Conservation (phyloP, 768 basidiomycete species). For the Phallus indusiatus region DNA sequence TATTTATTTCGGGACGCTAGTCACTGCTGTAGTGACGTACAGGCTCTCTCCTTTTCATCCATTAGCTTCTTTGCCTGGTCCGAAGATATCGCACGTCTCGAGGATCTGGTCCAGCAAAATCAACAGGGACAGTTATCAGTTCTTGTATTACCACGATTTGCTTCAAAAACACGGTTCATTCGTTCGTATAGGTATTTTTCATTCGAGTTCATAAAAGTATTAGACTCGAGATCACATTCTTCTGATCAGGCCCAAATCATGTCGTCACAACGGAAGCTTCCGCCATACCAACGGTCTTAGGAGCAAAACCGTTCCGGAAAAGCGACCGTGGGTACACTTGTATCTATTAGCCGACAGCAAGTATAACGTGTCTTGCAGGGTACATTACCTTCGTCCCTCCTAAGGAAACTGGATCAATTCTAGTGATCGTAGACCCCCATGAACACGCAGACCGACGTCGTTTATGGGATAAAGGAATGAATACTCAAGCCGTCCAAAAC, state of each 20-base stretch:
- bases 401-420: neutral
- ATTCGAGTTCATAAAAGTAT: neutral
- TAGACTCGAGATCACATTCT: neutral
- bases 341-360: neutral
- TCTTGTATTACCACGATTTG: slow-evolving; percentile 33
- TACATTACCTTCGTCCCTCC: neutral
- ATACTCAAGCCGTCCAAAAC: slow-evolving; percentile 33
- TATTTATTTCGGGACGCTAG: neutral
- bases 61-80: slow-evolving; percentile 44
- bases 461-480: slow-evolving; percentile 43
- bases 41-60: slow-evolving; percentile 47
- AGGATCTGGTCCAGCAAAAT: slow-evolving; percentile 30
- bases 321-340: neutral
- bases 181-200: slow-evolving; percentile 41
- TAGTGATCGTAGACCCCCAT: slow-evolving; percentile 20
- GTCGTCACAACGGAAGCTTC: neutral
- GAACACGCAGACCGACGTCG: slow-evolving; percentile 38
- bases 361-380: neutral
- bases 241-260: slow-evolving; percentile 2
- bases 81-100: slow-evolving; percentile 31
- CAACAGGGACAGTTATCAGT: slow-evolving; percentile 33
- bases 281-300: neutral
- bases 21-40: slow-evolving; percentile 22
- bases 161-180: slow-evolving; percentile 48
- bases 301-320: neutral